Evolutionary conservation across 441 rosid genomes (phyloP).

Genomic region (Theobroma grandiflorum): DNA sequence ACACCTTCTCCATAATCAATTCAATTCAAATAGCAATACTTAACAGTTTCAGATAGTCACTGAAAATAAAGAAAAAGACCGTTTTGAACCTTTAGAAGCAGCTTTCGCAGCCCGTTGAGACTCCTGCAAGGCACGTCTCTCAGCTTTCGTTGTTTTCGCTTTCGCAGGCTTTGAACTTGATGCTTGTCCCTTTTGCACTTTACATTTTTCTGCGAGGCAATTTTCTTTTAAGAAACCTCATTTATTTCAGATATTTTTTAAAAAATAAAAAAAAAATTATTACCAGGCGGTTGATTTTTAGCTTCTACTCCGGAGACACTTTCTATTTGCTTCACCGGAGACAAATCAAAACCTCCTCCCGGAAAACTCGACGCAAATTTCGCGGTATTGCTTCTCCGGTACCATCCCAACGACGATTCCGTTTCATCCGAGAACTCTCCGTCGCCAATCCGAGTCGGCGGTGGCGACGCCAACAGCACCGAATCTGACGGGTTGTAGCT

Average conservation of each 20-base stretch:
- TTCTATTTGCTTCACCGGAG: slow-evolving; percentile 43
- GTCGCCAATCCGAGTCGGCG: slow-evolving; percentile 53
- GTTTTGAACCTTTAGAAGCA: slow-evolving; percentile 71
- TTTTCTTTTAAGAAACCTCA: not conserved
- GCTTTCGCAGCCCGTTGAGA: slow-evolving; percentile 86
- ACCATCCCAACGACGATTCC: slow-evolving; percentile 54
- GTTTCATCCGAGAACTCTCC: slow-evolving; percentile 73
- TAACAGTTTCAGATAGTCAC: not conserved
- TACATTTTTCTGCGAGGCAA: slow-evolving; percentile 52
- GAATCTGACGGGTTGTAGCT: slow-evolving; percentile 80
- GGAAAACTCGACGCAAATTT: slow-evolving; percentile 81
- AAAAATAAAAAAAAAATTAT: not conserved
- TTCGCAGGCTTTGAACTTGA: slow-evolving; percentile 54
- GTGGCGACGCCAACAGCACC: slow-evolving; percentile 58
- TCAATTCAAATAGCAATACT: not conserved
- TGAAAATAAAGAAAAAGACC: not conserved
- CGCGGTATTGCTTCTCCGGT: slow-evolving; percentile 63
- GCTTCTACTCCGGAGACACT: slow-evolving; percentile 1
- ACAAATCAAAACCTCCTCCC: slow-evolving; percentile 75
- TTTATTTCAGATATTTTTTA: not conserved
- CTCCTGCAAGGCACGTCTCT: slow-evolving; percentile 89
- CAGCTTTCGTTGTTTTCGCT: slow-evolving; percentile 79
- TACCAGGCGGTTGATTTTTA: slow-evolving; percentile 41
- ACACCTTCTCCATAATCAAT: not conserved
- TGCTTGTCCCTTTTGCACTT: slow-evolving; percentile 44